Conservation (phyloP, 176 grass and related monocot genomes). For the Secale cereale region DNA sequence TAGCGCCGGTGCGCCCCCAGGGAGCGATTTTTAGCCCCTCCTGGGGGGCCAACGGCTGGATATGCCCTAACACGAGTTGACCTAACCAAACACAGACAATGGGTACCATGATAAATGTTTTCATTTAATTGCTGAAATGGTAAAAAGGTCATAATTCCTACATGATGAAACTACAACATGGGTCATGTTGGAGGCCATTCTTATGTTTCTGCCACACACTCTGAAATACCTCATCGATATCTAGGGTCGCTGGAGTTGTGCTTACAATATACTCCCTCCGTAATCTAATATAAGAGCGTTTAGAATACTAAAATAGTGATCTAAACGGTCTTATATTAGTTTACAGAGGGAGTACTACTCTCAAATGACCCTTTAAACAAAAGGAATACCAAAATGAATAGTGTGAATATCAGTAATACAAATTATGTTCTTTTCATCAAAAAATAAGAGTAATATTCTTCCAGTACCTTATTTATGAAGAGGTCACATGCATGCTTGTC, state of each 20-base stretch:
- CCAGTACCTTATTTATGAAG: background rate
- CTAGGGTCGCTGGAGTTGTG: background rate
- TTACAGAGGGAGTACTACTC: too few relatives aligned
- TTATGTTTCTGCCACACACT: background rate
- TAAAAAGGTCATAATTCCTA: background rate
- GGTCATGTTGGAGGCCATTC: background rate
- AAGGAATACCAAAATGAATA: background rate
- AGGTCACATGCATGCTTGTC: background rate
- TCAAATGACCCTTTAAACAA: background rate
- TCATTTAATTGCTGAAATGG: background rate
- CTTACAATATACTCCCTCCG: background rate
- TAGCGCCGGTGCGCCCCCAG: too few relatives aligned
- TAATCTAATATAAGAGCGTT: too few relatives aligned
- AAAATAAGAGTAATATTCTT: background rate
- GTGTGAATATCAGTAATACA: background rate
- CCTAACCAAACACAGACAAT: background rate
- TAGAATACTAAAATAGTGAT: too few relatives aligned
- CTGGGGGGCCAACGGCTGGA: too few relatives aligned
- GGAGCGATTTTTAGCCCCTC: too few relatives aligned
- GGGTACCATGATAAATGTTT: background rate
- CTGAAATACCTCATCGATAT: background rate
- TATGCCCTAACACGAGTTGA: background rate
- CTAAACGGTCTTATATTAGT: too few relatives aligned
- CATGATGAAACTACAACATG: background rate
- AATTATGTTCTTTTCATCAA: too few relatives aligned